A percentile compares a stretch with the other conserved stretches of the same genome.
Conservation (phyloP, 2,329 filamentous ascomycete genomes). For the Cordyceps cateniannulata region DNA sequence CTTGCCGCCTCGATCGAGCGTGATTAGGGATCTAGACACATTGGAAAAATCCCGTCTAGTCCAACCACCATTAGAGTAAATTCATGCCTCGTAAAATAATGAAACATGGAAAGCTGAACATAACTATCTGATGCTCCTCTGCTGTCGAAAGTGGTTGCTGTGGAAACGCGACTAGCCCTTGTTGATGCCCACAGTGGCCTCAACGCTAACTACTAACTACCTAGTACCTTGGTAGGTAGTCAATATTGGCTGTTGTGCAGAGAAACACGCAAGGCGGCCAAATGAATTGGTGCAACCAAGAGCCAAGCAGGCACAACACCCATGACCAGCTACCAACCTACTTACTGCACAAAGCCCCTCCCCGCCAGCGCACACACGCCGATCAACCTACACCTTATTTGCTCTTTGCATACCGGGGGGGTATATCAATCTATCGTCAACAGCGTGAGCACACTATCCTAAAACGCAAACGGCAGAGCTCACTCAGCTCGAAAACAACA, state of each 20-base stretch:
- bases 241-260: constrained; percentile 3
- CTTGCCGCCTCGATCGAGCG: too few relatives aligned
- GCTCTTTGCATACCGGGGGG: constrained; percentile 1
- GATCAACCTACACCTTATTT: constrained; percentile 8
- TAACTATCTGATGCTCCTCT: too few relatives aligned
- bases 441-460: constrained; percentile 1
- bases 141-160: constrained; percentile 1
- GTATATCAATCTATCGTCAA: not conserved
- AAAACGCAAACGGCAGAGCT: not conserved
- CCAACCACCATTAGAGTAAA: not conserved
- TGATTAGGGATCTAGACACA: not conserved
- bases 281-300: not conserved
- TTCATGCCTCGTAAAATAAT: not conserved
- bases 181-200: constrained; percentile 8
- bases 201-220: too few relatives aligned
- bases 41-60: too few relatives aligned
- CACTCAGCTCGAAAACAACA: not conserved
- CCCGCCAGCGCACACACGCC: constrained; percentile 10
- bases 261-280: not conserved
- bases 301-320: constrained; percentile 2
- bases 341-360: constrained; percentile 7
- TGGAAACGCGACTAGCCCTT: constrained; percentile 6
- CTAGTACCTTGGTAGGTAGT: too few relatives aligned
- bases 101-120: too few relatives aligned
- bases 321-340: not conserved